Base-by-base conservation (phyloP, 2,329 filamentous ascomycete species). In the Verruconis gallopava region DNA sequence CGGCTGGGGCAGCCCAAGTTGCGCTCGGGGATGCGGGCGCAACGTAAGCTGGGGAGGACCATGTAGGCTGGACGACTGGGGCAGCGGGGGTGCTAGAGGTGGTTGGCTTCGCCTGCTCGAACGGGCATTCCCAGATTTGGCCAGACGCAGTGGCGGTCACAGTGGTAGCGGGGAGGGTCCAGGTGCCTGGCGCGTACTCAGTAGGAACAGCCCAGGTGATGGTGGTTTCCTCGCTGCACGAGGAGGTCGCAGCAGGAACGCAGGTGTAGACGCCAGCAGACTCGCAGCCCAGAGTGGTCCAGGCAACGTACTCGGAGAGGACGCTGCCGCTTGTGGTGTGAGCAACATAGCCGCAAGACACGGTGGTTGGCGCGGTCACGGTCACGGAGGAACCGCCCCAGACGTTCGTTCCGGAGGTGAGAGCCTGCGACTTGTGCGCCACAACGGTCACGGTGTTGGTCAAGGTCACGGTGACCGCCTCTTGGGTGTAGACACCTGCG, bases 401-500 rank as follows among this genome's bases (percentile, higher is more conserved):
- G 49, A 78, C 83, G 69, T 82, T 69, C 33, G 70, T 75, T 55
- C 81, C 81, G 45, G 70, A 59, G 42, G 77, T 65, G 38, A 84
- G 67, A 39, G 68, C 61, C 50, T 79, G 81, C 45, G 73, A 70
- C 48, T 74, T 68, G 40, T 73, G 71, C 51, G 62, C 79, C 60
- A 73, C 77, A 47, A 82, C 78, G 30, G 77, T 82, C 51, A 77
- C 81, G 46, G 73, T 72, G 59, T 76, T 67, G 48, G 69, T 77
- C 50, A 86, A 64, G 47, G 75, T 79, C 49, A 83, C 56, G 48
- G 81, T 88, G 51, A 72, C 81, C 46, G 80, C 79, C 51, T 78
- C 77, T 69, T 84, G 76, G 50, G 81, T 85, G 68, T 85, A 86
- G 48, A 72, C 73, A 61, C 81, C 81, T 21, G 81, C 74, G 36